A percentile compares a stretch with the other conserved stretches of the same genome.
Evolutionary conservation across 1,284 basidiomycete genomes (phyloP).

Genomic region (Acaromyces ingoldii): DNA sequence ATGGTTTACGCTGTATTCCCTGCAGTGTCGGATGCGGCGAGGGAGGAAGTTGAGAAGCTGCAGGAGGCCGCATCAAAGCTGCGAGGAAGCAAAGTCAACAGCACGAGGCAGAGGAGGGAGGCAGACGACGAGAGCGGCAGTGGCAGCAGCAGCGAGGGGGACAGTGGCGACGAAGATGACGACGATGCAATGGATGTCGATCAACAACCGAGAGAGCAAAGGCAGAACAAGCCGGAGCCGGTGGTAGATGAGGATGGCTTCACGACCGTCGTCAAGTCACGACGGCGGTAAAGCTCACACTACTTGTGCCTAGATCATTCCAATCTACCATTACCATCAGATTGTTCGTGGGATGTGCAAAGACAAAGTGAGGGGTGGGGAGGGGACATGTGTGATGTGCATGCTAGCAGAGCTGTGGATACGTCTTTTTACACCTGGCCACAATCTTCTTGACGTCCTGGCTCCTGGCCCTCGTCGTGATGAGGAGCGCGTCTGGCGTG

Average conservation of each 20-base stretch:
- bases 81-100: slow-evolving; percentile 22
- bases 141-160: slow-evolving; percentile 16
- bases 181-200: slow-evolving; percentile 9
- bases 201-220: slow-evolving; percentile 12
- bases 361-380: not conserved
- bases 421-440: slow-evolving; percentile 34
- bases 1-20: slow-evolving; percentile 26
- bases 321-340: not conserved
- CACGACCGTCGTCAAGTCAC: slow-evolving; percentile 30
- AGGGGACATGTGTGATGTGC: too few relatives aligned
- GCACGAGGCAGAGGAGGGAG: slow-evolving; percentile 14
- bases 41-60: slow-evolving; percentile 24
- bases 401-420: not conserved
- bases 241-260: slow-evolving; percentile 42
- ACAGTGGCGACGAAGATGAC: slow-evolving; percentile 12
- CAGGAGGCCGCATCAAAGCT: slow-evolving; percentile 27
- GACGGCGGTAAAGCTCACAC: not conserved
- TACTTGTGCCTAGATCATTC: not conserved
- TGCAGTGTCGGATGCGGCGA: slow-evolving; percentile 7
- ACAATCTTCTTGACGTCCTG: slow-evolving; percentile 52
- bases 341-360: not conserved
- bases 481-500: slow-evolving; percentile 45
- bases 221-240: slow-evolving; percentile 18
- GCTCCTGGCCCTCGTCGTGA: slow-evolving; percentile 46
- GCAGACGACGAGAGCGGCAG: slow-evolving; percentile 19